phyloP scores from a whole-genome alignment of 345 rosid genomes.

The Iberis pinnata region DNA sequence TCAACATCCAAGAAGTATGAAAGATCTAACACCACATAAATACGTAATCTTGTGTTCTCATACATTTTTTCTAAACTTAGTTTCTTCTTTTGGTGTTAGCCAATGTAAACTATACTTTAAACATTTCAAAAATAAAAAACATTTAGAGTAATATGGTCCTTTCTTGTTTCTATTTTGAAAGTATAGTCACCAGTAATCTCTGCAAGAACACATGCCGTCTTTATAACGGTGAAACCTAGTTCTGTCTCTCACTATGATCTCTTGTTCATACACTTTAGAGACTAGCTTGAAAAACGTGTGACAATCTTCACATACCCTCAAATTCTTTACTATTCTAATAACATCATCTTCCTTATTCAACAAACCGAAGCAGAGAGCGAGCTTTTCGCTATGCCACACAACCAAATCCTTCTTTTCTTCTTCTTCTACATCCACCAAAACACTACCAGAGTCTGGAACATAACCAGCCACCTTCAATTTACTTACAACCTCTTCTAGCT shows the following conservation, averaged over 20 bases:
- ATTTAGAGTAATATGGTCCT: too few relatives aligned
- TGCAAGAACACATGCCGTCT: constrained; percentile 21
- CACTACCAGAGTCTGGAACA: constrained; percentile 22
- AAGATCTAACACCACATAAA: constrained; percentile 48
- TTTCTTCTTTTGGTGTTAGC: not conserved
- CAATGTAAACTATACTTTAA: not conserved
- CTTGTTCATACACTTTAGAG: constrained; percentile 11
- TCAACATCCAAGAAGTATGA: constrained; percentile 55
- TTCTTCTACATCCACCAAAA: constrained; percentile 39
- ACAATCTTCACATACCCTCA: constrained; percentile 36
- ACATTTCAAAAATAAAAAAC: too few relatives aligned
- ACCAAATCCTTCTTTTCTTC: constrained; percentile 37
- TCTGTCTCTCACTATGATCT: constrained; percentile 20
- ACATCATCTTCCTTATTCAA: constrained; percentile 13
- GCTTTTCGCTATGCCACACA: constrained; percentile 25
- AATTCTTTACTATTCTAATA: constrained; percentile 29
- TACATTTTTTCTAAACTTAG: too few relatives aligned
- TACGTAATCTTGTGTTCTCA: too few relatives aligned
- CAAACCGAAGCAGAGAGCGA: constrained; percentile 16
- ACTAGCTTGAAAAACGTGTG: constrained; percentile 18
- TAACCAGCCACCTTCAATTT: constrained; percentile 17
- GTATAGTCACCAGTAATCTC: constrained; percentile 15
- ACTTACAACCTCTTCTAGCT: constrained; percentile 34
- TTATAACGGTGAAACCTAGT: constrained; percentile 24
- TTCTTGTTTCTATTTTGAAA: too few relatives aligned